Evolutionary conservation across 371 early-diverging fungal genomes (phyloP), one percentile per base, ranked within the genome.

Genomic region (Nematocida sp.): DNA sequence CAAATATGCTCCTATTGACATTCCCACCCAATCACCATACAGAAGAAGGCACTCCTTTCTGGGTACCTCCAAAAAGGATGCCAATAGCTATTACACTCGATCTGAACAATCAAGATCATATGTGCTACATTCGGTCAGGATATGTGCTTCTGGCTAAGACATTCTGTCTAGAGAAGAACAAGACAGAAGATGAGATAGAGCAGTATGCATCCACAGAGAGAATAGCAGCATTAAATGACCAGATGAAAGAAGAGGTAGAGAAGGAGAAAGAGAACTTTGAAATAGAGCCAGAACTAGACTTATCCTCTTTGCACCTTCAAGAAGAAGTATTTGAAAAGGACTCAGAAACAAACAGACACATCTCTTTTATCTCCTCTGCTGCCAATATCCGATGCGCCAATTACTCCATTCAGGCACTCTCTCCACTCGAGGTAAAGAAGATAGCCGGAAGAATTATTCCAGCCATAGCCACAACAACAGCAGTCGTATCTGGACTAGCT

Each of bases 361-460:
- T 96, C 77, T 96, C 95, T 81, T 97, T 96, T 83, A 89, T 99
- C 78, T 91, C 96, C 0, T 91, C 96, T 1, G 89, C 93, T 3
- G 90, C 96, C 53, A 97, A 97, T 85, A 83, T 98, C 82, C 89
- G 99, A 78, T 96, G 96, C 5, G 78, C 85, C 75, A 95, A 94
- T 85, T 99, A 99, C 83, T 87, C 85, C 61, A 99, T 99, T 74
- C 80, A 87, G n/a, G 82, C 84, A 45, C 90, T 93, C 1, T 91
- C 95, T 81, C 89, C 92, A 57, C 90, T 90, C 83, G 89, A 90
- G 83, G 93, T 95, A 77, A 97, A 95, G 86, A 91, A 92, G 79
- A 95, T 99, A 85, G 97, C 99, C 1, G 99, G 99, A 40, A 92
- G 92, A 84, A 99, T 99, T 77, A 98, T 99, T 77, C 99, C 99